Base-by-base conservation (phyloP, 2,329 filamentous ascomycete species). In the Fusarium chaquense region DNA sequence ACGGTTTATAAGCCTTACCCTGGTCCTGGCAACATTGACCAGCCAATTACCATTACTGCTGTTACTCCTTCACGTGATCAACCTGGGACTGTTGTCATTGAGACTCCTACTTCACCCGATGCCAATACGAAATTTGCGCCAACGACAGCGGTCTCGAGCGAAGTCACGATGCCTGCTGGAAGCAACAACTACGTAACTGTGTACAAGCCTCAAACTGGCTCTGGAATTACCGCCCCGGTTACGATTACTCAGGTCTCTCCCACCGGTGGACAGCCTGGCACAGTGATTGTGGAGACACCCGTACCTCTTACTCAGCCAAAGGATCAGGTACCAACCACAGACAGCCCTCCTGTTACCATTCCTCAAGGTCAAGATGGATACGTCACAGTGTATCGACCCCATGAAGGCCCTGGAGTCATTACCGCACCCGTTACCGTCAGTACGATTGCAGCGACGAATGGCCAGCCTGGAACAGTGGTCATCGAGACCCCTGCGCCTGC, bases 221-320 rank as follows among this genome's bases (percentile, higher is more conserved):
- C 35, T 28, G 51, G 43, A 2, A 69, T 69, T 35, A 69, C 66
- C 33, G 65, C 30, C 7, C 66, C 55, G 12, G 57, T 69, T 11
- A 69, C 66, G 41, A 60, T 66, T 46, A 66, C 65, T 53, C 62
- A 60, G 43, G 65, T 66, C 56, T 55, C 55, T 49, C 66, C 66
- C 30, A 53, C 60, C n/a, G 65, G 50, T 46, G 66, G 65, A 51
- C 65, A 69, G 36, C 65, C 65, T 22, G 65, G 65, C 26, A 68
- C 65, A 3, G 65, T 68, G 22, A 65, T 68, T 15, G 65, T 68
- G 12, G 65, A 68, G 54, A 68, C 65, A 3, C 65, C 65, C 26
- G 65, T 18, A 15, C 61, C 61, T 15, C 55, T 46, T 18, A 20
- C 28, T 18, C 41, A 40, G 26, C 16, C 55, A 15, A 30, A 8